phyloP scores from a whole-genome alignment of 169 alveolate genomes.

The Eimeria zaria region DNA sequence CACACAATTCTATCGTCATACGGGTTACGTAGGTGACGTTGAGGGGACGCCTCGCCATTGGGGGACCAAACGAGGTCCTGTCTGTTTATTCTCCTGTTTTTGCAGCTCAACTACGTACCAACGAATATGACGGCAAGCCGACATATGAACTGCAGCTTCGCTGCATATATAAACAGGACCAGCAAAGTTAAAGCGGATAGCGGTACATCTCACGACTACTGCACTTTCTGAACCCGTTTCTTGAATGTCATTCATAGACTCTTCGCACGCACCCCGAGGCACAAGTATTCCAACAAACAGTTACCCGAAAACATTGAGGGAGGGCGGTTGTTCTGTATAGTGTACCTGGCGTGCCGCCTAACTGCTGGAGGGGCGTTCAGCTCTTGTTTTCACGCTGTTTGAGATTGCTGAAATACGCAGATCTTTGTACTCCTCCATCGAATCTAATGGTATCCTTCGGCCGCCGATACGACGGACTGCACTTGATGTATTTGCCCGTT shows the following conservation, averaged over 20 bases:
- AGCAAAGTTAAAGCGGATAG: background rate
- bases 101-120: slow-evolving; percentile 31
- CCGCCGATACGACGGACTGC: slow-evolving; percentile 69
- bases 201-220: background rate
- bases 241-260: background rate
- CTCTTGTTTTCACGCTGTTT: background rate
- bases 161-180: slow-evolving; percentile 18
- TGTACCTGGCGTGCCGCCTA: background rate
- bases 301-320: background rate
- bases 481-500: slow-evolving; percentile 45
- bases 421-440: slow-evolving; percentile 8
- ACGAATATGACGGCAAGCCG: background rate
- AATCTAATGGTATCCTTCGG: slow-evolving; percentile 53
- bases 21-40: too few species aligned
- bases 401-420: background rate
- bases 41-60: background rate
- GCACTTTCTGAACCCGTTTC: background rate
- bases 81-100: background rate
- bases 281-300: background rate
- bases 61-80: background rate
- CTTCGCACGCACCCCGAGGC: background rate
- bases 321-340: background rate
- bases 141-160: slow-evolving; percentile 29
- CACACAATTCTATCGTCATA: too few species aligned
- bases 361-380: background rate